Percentiles rank a stretch among this genome's conserved stretches.
Evolutionary conservation across 352 stramenopile genomes (phyloP).

Genomic region (Globisporangium canariense): DNA sequence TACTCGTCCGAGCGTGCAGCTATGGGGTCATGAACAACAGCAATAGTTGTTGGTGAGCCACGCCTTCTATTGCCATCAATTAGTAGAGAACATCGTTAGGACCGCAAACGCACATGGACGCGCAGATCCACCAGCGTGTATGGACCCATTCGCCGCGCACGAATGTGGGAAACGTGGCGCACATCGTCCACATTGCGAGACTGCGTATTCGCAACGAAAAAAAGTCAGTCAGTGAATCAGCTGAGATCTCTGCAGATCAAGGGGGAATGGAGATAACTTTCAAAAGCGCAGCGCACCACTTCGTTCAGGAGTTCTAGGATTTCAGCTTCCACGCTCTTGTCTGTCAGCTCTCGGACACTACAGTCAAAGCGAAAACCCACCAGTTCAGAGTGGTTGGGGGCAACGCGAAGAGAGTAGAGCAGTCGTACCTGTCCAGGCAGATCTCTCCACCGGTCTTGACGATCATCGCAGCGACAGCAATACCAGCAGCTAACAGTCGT

Average conservation of each 20-base stretch:
- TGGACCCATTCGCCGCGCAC: conserved; percentile 80
- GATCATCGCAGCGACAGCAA: conserved; percentile 87
- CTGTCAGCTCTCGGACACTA: conserved; percentile 80
- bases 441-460: conserved; percentile 84
- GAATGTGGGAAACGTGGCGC: conserved; percentile 73
- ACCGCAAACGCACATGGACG: conserved; percentile 57
- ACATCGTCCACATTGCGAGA: conserved; percentile 80
- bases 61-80: too few relatives aligned
- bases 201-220: conserved; percentile 22
- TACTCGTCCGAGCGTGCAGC: conserved; percentile 74
- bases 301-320: conserved; percentile 71
- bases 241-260: not conserved
- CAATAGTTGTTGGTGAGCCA: not conserved
- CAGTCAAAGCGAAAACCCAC: not conserved
- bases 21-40: conserved; percentile 13
- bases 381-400: not conserved
- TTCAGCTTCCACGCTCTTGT: conserved; percentile 81
- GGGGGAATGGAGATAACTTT: not conserved
- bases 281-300: conserved; percentile 39
- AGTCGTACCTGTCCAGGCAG: conserved; percentile 62
- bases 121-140: conserved; percentile 86
- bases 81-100: not conserved
- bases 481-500: conserved; percentile 51
- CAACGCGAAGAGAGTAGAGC: not conserved
- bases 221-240: not conserved